Base-by-base conservation (phyloP, 345 rosid genomes). In the Eucalyptus albens region DNA sequence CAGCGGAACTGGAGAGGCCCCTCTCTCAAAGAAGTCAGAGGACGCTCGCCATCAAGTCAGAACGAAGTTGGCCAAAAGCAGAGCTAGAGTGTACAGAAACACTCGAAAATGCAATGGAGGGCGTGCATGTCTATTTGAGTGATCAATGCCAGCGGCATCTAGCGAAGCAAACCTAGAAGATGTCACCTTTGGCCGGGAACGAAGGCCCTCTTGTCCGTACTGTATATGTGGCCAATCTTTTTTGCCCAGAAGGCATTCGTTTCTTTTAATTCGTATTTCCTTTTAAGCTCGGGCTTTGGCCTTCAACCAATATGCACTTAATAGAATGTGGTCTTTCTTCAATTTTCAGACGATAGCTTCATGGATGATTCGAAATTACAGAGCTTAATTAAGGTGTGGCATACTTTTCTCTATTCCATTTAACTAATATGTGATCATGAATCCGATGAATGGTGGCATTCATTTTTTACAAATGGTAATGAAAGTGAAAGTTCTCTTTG, bases 121-220 rank as follows among this genome's bases (percentile, higher is more conserved):
- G 11, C 11, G 59, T 8, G 8, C 59, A 0, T 55, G 59, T 0
- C 59, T 0, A 55, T 55, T 55, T 1, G 59, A 55, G 59, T 8
- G 26, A 55, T 55, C 59, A 55, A 55, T 8, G 11, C 59, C 11
- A 2, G 0, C 4, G 26, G 59, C 59, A 0, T 19, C 24, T 8
- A 55, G 26, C 59, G 4, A 21, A 8, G 59, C 59, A 55, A 55
- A 55, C 59, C 59, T 0, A 21, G 59, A 55, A 55, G 59, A 19
- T 22, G 26, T 55, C 59, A 9, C 11, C 26, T 3, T 55, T 8
- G 26, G 26, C 26, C 11, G 11, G 59, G 59, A 55, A 8, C 2
- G 2, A 55, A 21, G 26, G 59, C 59, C 5, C 59, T 4, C 59
- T 55, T 55, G 59, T 55, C 59, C 26, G 59, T 55, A 8, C 11